Evolutionary conservation across 1,284 basidiomycete species (phyloP), one percentile per base, ranked within the genome.

Genomic region (Polyporus tsugae): DNA sequence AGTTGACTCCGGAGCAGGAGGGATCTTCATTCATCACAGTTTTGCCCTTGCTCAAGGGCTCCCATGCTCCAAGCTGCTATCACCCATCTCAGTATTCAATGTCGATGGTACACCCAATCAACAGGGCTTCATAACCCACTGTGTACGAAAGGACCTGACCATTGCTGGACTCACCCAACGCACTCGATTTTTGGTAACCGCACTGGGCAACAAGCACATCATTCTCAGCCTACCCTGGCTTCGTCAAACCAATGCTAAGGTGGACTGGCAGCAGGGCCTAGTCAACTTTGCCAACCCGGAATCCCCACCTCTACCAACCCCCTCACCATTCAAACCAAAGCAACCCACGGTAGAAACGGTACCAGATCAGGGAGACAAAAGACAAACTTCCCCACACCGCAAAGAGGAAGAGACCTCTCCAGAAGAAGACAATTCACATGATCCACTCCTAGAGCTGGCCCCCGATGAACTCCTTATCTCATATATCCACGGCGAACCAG

Each of bases 151-250:
- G 39, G 4, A 39, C 25, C 2, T 55, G 2, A 55, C 53, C n/a
- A 33, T 39, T n/a, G 4, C 39, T 10, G 39, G 39, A 7, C 2
- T 39, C 39, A 10, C 39, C 1, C 7, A 13, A 39, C 4, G 13
- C 39, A 39, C 39, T 39, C 39, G 13, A 7, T 13, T 39, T 39
- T 4, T 39, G 4, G 39, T 13, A 4, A 39, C 39, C 4, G 9
- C 4, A 1, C 4, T 39, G 39, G 39, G 39, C 4, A 39, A 55
- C 1, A 15, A 55, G 29, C 22, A 11, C 3, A 33, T 29, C 53
- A 55, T 55, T 22, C 53, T 55, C 53, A 7, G 53, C n/a, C 53
- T 55, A 15, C 25, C 25, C 53, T 55, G 53, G 53, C 53, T 55
- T 11, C 22, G 33, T 11, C 22, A 33, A 33, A 55, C 33, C 53